Conservation (phyloP, 2,329 filamentous ascomycete species). For the Arachnopeziza araneosa region DNA sequence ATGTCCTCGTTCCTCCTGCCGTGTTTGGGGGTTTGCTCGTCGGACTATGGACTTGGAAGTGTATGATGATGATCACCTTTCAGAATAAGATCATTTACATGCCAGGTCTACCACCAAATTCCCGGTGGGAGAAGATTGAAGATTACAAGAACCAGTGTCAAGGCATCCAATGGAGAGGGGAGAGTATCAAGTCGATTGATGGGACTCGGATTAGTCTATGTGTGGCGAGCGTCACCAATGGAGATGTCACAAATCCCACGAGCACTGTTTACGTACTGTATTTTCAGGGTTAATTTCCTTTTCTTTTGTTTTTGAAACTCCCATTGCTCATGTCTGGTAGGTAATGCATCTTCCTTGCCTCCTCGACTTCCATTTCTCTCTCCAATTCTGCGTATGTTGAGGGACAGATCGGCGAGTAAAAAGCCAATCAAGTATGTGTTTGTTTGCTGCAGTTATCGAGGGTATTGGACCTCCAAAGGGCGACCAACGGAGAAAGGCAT, state of each 20-base stretch:
- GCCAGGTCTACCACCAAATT: constrained; percentile 66
- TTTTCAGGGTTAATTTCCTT: constrained; percentile 43
- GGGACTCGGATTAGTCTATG: constrained; percentile 59
- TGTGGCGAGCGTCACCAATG: constrained; percentile 32
- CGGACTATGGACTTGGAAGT: constrained; percentile 61
- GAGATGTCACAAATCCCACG: not conserved
- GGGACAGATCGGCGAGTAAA: constrained; percentile 25
- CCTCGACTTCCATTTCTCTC: constrained; percentile 53
- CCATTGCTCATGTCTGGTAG: constrained; percentile 34
- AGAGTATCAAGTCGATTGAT: constrained; percentile 54
- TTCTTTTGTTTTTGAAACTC: constrained; percentile 6
- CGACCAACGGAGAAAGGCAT: constrained; percentile 66
- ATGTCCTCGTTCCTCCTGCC: constrained; percentile 38
- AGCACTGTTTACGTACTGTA: constrained; percentile 48
- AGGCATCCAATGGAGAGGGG: constrained; percentile 63
- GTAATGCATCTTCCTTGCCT: constrained; percentile 54
- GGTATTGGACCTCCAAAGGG: constrained; percentile 71
- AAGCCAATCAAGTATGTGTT: constrained; percentile 39
- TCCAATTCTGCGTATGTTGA: constrained; percentile 42
- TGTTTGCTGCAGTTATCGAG: constrained; percentile 47
- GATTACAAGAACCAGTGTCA: constrained; percentile 56
- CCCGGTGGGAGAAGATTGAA: constrained; percentile 59
- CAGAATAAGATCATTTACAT: constrained; percentile 83
- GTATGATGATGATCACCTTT: constrained; percentile 68
- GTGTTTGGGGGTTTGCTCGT: constrained; percentile 62